Conservation (phyloP, 495 filamentous ascomycete species). For the Aspergillus nanangensis region DNA sequence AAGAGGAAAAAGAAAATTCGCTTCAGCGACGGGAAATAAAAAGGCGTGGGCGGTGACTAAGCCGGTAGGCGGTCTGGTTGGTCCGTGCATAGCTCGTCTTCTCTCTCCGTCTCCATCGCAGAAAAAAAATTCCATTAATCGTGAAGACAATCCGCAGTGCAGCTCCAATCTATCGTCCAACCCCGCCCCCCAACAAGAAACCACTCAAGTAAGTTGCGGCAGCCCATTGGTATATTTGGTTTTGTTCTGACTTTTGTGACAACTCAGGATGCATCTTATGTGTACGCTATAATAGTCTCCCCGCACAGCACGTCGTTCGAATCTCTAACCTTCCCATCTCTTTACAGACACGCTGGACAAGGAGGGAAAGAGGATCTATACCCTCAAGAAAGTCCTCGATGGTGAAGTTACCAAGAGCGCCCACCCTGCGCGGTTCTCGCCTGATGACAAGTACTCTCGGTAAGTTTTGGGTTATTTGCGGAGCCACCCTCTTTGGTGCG, state of each 20-base stretch:
- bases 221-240: too few species aligned
- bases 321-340: too few species aligned
- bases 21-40: constrained; percentile 24
- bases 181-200: too few species aligned
- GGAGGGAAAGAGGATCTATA: constrained; percentile 82
- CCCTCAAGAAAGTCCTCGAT: constrained; percentile 50
- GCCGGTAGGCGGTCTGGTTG: constrained; percentile 14
- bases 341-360: constrained; percentile 69
- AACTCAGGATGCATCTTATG: too few species aligned
- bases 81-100: constrained; percentile 10
- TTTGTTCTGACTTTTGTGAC: too few species aligned
- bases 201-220: too few species aligned
- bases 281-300: too few species aligned
- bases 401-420: constrained; percentile 89
- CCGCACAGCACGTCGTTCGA: too few species aligned
- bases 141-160: too few species aligned
- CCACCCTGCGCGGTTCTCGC: constrained; percentile 94
- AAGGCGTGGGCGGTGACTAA: constrained; percentile 32
- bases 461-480: constrained; percentile 38
- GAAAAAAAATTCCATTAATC: too few species aligned
- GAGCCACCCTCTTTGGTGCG: background rate
- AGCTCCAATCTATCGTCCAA: too few species aligned
- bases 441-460: constrained; percentile 96
- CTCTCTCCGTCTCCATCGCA: background rate
- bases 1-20: constrained; percentile 19